Percentiles rank a stretch among this genome's conserved stretches.
These are phyloP conservation scores for Helichrysum umbraculigerum DNA, from an alignment of 129 eudicot genomes.

Conservation along the genomic window DNA sequence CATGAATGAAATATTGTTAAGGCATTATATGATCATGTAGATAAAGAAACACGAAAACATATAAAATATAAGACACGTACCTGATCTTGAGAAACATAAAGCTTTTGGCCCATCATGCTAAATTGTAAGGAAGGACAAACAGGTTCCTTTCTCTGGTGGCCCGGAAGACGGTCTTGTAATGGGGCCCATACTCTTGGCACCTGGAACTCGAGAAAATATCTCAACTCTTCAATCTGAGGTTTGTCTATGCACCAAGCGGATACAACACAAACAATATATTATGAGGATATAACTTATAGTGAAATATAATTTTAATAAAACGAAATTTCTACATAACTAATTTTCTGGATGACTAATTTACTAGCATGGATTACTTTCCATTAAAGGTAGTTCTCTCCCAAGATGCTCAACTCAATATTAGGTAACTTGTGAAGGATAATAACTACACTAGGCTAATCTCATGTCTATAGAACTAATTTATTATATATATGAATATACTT, in stretches of 20 bases:
- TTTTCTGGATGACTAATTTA: no score
- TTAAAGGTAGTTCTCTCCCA: no score
- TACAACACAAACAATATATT: constrained; percentile 10
- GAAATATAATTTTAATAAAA: neutral
- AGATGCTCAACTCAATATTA: no score
- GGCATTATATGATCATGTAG: neutral
- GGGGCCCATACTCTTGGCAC: constrained; percentile 73
- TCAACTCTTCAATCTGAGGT: constrained; percentile 71
- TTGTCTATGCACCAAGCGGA: constrained; percentile 48
- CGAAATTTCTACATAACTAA: no score
- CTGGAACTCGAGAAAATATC: constrained; percentile 75
- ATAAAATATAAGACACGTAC: constrained; percentile 24
- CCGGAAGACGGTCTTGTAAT: constrained; percentile 50
- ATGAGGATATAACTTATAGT: neutral
- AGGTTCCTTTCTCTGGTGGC: constrained; percentile 73
- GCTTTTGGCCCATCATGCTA: constrained; percentile 81
- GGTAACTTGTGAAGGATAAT: no score
- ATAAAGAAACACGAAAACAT: neutral
- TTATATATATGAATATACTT: no score
- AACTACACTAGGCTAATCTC: no score
- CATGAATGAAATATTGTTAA: neutral
- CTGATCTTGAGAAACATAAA: constrained; percentile 71
- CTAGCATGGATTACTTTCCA: no score
- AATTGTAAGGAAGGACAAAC: constrained; percentile 74
- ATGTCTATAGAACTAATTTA: no score